Conservation (phyloP, 2,329 filamentous ascomycete species). For the Pyricularia grisea region DNA sequence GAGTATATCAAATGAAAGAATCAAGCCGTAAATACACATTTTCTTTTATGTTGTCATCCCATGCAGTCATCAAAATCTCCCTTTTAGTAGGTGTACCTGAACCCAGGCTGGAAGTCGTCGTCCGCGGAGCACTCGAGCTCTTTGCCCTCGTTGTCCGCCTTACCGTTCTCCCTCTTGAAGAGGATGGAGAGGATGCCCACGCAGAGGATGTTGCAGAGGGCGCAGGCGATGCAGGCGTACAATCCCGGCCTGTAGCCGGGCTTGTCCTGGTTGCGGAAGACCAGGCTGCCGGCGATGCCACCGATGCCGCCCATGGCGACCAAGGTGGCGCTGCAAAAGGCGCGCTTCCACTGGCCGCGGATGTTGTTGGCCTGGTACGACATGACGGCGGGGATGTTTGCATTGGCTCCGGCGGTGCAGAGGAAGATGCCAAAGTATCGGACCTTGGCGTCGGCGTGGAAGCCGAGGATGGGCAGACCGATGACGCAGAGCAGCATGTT, state of each 20-base stretch:
- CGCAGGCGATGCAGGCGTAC: slow-evolving; percentile 44
- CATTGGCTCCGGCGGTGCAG: slow-evolving; percentile 65
- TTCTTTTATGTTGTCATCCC: background rate
- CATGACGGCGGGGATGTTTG: slow-evolving; percentile 66
- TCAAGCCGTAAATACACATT: background rate
- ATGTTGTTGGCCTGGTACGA: slow-evolving; percentile 84
- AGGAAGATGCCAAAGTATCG: slow-evolving; percentile 71
- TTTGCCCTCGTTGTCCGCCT: slow-evolving; percentile 43
- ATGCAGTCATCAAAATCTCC: background rate
- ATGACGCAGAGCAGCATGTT: slow-evolving; percentile 59
- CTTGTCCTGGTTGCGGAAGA: slow-evolving; percentile 46
- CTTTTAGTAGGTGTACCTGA: slow-evolving; percentile 28
- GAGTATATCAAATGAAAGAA: background rate
- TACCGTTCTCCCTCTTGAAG: slow-evolving; percentile 34
- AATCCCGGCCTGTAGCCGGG: slow-evolving; percentile 45
- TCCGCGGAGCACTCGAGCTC: slow-evolving; percentile 35
- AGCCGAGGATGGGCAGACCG: slow-evolving; percentile 66
- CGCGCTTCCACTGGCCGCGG: slow-evolving; percentile 80
- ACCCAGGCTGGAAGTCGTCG: slow-evolving; percentile 28
- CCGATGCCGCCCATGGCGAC: slow-evolving; percentile 71
- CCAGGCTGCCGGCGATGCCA: slow-evolving; percentile 64
- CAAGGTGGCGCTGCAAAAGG: slow-evolving; percentile 66
- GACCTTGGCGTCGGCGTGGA: slow-evolving; percentile 41
- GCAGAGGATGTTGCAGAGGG: slow-evolving; percentile 33
- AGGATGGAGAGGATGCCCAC: slow-evolving; percentile 29